Conservation (phyloP, 495 filamentous ascomycete genomes). For the Xylaria grammica region DNA sequence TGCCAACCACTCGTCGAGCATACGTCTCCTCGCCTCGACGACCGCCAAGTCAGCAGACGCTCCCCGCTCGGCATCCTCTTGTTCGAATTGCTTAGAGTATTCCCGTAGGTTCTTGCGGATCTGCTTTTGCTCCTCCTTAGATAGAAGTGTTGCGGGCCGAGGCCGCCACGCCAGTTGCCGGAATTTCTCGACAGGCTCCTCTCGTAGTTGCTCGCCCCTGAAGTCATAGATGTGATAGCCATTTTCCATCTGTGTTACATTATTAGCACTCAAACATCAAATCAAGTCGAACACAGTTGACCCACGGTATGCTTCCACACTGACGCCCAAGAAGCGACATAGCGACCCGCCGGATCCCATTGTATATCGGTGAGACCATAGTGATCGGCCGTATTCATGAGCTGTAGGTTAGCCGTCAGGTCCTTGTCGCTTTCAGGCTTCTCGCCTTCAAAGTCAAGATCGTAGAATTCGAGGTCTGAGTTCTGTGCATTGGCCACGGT, state of each 20-base stretch:
- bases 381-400: conserved; percentile 91
- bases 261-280: conserved; percentile 41
- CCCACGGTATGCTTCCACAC: conserved; percentile 94
- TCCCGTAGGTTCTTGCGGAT: conserved; percentile 98
- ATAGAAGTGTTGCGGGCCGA: conserved; percentile 83
- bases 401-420: conserved; percentile 87
- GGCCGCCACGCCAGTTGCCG: conserved; percentile 97
- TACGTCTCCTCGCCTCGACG: conserved; percentile 80
- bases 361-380: conserved; percentile 97
- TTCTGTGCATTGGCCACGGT: conserved; percentile 89
- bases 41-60: conserved; percentile 91
- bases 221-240: conserved; percentile 98
- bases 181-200: conserved; percentile 94
- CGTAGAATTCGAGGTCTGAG: conserved; percentile 96
- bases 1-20: conserved; percentile 87
- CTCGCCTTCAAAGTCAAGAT: conserved; percentile 97
- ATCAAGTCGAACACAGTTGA: conserved; percentile 16
- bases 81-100: conserved; percentile 92
- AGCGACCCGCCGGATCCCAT: conserved; percentile 96
- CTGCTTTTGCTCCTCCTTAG: conserved; percentile 93
- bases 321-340: conserved; percentile 87
- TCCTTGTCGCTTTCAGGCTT: conserved; percentile 92
- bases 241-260: conserved; percentile 82
- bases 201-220: conserved; percentile 84
- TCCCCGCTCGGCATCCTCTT: conserved; percentile 89